A percentile compares a stretch with the other conserved stretches of the same genome.
These are phyloP conservation scores for Elongisporangium senticosum DNA, from an alignment of 352 stramenopile genomes.

Conservation along the genomic window DNA sequence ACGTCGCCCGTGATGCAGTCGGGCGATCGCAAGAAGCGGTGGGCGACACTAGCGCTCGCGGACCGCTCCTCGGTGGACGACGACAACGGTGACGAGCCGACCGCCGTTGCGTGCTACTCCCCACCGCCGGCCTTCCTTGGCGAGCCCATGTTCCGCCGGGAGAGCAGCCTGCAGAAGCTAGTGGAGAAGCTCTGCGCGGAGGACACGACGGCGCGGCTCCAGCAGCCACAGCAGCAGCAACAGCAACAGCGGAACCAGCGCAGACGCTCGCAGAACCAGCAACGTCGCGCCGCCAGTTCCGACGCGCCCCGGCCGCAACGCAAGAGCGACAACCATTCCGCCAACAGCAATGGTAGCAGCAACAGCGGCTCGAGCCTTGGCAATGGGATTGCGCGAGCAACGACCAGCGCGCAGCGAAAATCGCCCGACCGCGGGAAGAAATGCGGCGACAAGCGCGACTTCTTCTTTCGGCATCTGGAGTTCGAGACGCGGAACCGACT, in stretches of 20 bases:
- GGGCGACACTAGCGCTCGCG: background rate
- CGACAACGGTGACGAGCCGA: background rate
- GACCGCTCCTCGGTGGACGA: background rate
- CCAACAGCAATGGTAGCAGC: constrained; percentile 3
- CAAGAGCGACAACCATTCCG: background rate
- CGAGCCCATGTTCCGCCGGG: constrained; percentile 25
- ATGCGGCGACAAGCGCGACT: constrained; percentile 79
- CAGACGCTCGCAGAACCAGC: background rate
- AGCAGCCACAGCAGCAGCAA: constrained; percentile 6
- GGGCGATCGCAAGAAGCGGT: background rate
- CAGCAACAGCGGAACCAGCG: background rate
- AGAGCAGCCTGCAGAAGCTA: constrained; percentile 56
- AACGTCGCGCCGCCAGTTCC: constrained; percentile 10
- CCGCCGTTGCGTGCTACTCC: background rate
- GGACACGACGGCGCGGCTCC: constrained; percentile 12
- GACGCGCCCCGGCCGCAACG: constrained; percentile 13
- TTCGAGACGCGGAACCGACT: constrained; percentile 58
- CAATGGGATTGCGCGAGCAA: constrained; percentile 7
- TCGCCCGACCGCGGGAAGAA: constrained; percentile 23
- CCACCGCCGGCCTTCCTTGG: constrained; percentile 31
- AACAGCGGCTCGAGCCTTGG: background rate
- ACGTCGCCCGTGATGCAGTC: background rate
- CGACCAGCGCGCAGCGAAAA: constrained; percentile 2
- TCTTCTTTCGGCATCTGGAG: constrained; percentile 76
- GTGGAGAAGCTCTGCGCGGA: constrained; percentile 39